These are phyloP conservation scores for Salix dunnii DNA, from an alignment of 345 rosid species.

Conservation along the genomic window DNA sequence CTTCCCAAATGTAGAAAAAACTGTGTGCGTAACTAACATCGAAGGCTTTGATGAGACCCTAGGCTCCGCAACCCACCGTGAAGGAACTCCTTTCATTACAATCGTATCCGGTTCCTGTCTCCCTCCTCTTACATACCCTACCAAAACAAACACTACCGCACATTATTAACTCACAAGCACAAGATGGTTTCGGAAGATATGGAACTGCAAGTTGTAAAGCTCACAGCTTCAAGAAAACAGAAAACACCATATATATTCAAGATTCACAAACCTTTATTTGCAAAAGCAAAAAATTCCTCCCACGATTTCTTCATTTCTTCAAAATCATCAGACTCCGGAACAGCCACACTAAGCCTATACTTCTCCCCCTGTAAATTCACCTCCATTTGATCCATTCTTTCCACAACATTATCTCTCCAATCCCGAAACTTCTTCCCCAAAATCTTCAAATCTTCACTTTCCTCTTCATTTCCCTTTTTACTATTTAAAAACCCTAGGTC, in stretches of 20 bases:
- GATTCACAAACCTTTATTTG: constrained; percentile 39
- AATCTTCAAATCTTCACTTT: constrained; percentile 38
- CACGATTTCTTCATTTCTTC: constrained; percentile 69
- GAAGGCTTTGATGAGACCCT: constrained; percentile 95
- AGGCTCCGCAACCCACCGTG: constrained; percentile 94
- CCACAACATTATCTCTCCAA: constrained; percentile 65
- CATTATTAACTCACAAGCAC: neutral
- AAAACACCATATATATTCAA: neutral
- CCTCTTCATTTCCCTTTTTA: constrained; percentile 29
- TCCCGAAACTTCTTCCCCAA: constrained; percentile 68
- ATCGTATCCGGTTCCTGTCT: constrained; percentile 76
- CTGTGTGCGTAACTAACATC: constrained; percentile 79
- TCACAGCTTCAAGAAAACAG: neutral
- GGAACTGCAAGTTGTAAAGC: no score
- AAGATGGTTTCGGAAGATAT: no score
- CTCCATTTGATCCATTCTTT: constrained; percentile 85
- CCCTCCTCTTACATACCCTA: constrained; percentile 62
- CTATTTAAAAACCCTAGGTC: constrained; percentile 68
- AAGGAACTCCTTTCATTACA: constrained; percentile 67
- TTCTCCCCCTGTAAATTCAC: constrained; percentile 71
- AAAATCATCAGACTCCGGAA: constrained; percentile 68
- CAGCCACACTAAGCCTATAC: constrained; percentile 52
- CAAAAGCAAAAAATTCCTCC: constrained; percentile 70
- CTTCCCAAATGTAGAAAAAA: constrained; percentile 79
- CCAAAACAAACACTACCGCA: neutral